Evolutionary conservation across 208 protist genomes (phyloP).

Genomic region (Trypanosoma brucei): DNA sequence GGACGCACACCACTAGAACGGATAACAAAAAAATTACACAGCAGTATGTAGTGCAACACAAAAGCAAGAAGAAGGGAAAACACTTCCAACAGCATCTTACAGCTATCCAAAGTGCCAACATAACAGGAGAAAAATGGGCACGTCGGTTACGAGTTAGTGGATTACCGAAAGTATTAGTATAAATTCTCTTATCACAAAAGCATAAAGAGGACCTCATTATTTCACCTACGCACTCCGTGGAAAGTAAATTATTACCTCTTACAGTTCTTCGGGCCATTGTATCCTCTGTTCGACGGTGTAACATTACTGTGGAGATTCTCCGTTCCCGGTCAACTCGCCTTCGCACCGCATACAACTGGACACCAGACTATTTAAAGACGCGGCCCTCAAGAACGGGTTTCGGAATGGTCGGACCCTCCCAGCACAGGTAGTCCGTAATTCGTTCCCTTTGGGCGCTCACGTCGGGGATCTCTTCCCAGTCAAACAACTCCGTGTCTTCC

Average conservation of each 20-base stretch:
- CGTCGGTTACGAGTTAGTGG: too few species aligned
- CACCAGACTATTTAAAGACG: slow-evolving; percentile 59
- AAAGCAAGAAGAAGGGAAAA: neutral
- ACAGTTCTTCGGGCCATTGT: too few species aligned
- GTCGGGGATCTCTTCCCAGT: slow-evolving; percentile 68
- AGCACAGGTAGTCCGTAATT: slow-evolving; percentile 80
- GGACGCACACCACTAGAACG: too few species aligned
- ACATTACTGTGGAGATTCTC: too few species aligned
- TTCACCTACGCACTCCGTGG: too few species aligned
- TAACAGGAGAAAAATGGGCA: neutral
- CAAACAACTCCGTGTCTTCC: slow-evolving; percentile 75
- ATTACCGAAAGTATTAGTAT: slow-evolving; percentile 5
- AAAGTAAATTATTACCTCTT: too few species aligned
- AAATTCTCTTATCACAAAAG: neutral
- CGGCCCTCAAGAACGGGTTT: slow-evolving; percentile 71
- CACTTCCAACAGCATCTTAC: neutral
- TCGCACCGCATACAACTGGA: too few species aligned
- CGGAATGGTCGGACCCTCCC: slow-evolving; percentile 75
- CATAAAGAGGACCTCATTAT: too few species aligned
- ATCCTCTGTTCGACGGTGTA: too few species aligned
- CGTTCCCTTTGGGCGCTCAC: slow-evolving; percentile 60
- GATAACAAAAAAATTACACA: neutral
- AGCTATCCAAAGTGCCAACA: neutral
- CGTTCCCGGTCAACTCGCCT: too few species aligned
- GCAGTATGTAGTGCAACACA: neutral